Conservation (phyloP, 495 filamentous ascomycete genomes). For the Penicillium daleae region DNA sequence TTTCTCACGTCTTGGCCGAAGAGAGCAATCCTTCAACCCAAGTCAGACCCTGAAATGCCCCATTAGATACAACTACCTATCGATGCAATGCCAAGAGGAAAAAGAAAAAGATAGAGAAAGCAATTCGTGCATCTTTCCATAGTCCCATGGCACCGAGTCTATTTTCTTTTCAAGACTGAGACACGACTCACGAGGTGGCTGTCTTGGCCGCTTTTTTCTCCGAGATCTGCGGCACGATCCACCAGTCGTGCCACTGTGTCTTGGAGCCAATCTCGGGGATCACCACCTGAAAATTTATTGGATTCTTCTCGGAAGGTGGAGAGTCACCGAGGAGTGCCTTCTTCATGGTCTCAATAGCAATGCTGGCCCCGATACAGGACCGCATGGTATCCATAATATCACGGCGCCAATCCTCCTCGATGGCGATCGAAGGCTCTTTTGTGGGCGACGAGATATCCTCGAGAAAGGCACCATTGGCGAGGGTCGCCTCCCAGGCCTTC, state of each 20-base stretch:
- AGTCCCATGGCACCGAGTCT: not conserved
- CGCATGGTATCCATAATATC: slow-evolving; percentile 62
- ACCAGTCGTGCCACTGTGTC: slow-evolving; percentile 71
- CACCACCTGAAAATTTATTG: slow-evolving; percentile 49
- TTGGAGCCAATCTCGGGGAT: slow-evolving; percentile 58
- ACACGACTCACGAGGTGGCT: slow-evolving; percentile 4
- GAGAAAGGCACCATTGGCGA: slow-evolving; percentile 45
- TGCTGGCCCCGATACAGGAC: slow-evolving; percentile 67
- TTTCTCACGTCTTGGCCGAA: not conserved
- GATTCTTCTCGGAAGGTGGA: not conserved
- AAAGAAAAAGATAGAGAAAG: not conserved
- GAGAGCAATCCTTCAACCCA: not conserved
- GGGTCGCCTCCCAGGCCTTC: slow-evolving; percentile 65
- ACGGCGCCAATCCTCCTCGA: slow-evolving; percentile 61
- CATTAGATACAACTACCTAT: not conserved
- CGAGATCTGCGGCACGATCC: slow-evolving; percentile 71
- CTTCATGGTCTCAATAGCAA: slow-evolving; percentile 62
- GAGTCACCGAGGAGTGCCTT: slow-evolving; percentile 39
- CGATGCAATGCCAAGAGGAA: not conserved
- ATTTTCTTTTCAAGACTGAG: not conserved
- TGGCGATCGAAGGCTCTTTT: slow-evolving; percentile 47
- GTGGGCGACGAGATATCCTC: slow-evolving; percentile 29
- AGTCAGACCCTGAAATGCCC: not conserved
- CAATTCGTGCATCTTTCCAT: not conserved
- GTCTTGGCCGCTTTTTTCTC: slow-evolving; percentile 26